Conservation (phyloP, 352 stramenopile species). For the Pythium dissotocum region DNA sequence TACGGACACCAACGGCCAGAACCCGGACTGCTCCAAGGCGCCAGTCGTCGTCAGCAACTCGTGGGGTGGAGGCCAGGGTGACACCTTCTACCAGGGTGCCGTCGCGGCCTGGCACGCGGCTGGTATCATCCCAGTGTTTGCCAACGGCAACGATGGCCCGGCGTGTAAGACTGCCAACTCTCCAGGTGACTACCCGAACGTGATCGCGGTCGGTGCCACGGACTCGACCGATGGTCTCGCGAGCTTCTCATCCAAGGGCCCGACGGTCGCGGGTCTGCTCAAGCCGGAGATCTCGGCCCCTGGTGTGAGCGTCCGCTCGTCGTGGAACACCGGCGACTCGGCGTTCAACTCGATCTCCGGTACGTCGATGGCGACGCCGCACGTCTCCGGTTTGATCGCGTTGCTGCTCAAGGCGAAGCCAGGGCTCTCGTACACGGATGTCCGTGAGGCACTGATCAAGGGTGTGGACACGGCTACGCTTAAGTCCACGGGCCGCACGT, state of each 20-base stretch:
- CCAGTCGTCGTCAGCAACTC: constrained; percentile 29
- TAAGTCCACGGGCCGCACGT: not conserved
- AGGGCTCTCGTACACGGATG: not conserved
- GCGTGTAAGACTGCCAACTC: constrained; percentile 13
- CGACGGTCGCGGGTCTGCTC: constrained; percentile 11
- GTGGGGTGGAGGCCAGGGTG: constrained; percentile 24
- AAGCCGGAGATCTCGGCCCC: constrained; percentile 32
- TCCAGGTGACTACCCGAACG: constrained; percentile 22
- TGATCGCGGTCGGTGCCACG: constrained; percentile 28
- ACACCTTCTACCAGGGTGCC: constrained; percentile 14
- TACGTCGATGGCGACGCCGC: constrained; percentile 35
- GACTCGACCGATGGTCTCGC: constrained; percentile 17
- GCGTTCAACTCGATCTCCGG: constrained; percentile 26
- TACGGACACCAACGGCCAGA: constrained; percentile 11
- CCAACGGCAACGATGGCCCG: constrained; percentile 23
- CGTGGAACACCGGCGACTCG: constrained; percentile 13
- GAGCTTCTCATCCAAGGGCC: constrained; percentile 21
- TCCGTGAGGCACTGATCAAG: not conserved
- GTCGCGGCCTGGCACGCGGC: constrained; percentile 24
- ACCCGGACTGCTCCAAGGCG: constrained; percentile 12
- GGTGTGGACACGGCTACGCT: not conserved
- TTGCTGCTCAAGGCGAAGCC: constrained; percentile 17
- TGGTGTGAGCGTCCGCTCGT: constrained; percentile 17
- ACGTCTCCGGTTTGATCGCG: constrained; percentile 29
- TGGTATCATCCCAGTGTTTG: constrained; percentile 32